Evolutionary conservation across 495 filamentous ascomycete species (phyloP).

Genomic region (Peziza echinospora): DNA sequence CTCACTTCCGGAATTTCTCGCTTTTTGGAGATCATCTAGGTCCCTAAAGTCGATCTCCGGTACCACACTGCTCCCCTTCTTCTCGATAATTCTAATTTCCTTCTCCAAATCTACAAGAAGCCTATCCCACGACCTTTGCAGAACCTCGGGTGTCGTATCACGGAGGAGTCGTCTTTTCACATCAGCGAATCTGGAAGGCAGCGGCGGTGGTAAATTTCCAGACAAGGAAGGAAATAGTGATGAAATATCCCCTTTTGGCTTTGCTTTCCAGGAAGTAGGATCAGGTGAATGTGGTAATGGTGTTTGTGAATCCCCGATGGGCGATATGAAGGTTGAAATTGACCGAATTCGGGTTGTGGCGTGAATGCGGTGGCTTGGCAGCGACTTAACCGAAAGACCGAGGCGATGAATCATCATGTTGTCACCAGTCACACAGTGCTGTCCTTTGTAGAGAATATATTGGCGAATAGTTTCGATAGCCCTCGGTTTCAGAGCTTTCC

Average conservation of each 20-base stretch:
- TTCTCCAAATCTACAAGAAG: slow-evolving; percentile 34
- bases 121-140: slow-evolving; percentile 47
- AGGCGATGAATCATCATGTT: too few species aligned
- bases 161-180: slow-evolving; percentile 44
- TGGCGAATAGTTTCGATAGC: too few species aligned
- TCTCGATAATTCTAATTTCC: slow-evolving; percentile 31
- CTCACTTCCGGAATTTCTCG: slow-evolving; percentile 14
- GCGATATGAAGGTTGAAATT: too few species aligned
- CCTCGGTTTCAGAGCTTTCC: too few species aligned
- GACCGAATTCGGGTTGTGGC: too few species aligned
- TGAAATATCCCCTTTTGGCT: slow-evolving; percentile 52
- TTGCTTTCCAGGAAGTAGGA: too few species aligned
- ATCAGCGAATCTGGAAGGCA: slow-evolving; percentile 52
- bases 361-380: too few species aligned
- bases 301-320: too few species aligned
- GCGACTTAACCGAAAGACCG: too few species aligned
- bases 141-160: slow-evolving; percentile 33
- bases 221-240: slow-evolving; percentile 66
- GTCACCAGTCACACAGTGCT: too few species aligned
- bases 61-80: slow-evolving; percentile 21
- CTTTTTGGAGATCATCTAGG: slow-evolving; percentile 12
- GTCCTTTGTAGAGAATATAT: too few species aligned
- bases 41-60: slow-evolving; percentile 20
- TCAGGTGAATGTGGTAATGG: too few species aligned
- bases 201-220: slow-evolving; percentile 36